A percentile compares a stretch with the other conserved stretches of the same genome.
phyloP scores from a whole-genome alignment of 257 asterid genomes.

The Echium plantagineum region DNA sequence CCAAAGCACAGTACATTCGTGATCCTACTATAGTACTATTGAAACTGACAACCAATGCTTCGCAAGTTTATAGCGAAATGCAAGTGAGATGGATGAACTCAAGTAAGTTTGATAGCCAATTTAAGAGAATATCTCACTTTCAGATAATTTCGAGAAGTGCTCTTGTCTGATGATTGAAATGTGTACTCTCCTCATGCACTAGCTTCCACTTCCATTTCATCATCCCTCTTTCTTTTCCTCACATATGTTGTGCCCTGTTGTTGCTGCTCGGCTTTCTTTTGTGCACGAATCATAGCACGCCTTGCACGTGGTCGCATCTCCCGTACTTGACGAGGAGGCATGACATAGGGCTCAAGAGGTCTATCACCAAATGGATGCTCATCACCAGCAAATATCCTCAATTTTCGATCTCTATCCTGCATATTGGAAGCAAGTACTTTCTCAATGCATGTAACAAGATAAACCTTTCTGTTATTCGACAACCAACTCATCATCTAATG shows the following conservation, averaged over 20 bases:
- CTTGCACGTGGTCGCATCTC: slow-evolving; percentile 87
- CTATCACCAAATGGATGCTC: slow-evolving; percentile 89
- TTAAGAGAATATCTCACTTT: too few relatives aligned
- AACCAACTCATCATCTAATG: too few relatives aligned
- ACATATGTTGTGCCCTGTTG: slow-evolving; percentile 32
- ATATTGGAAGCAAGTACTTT: slow-evolving; percentile 5
- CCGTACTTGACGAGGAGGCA: slow-evolving; percentile 86
- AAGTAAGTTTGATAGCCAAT: too few relatives aligned
- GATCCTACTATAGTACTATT: too few relatives aligned
- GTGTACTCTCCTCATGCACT: slow-evolving; percentile 15
- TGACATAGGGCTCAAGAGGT: slow-evolving; percentile 52
- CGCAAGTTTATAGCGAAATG: too few relatives aligned
- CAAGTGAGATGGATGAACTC: neutral
- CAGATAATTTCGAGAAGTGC: neutral
- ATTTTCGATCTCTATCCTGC: slow-evolving; percentile 80
- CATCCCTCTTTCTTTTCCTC: slow-evolving; percentile 58
- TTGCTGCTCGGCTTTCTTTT: slow-evolving; percentile 78
- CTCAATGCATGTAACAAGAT: neutral
- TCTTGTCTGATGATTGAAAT: neutral
- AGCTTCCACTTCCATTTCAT: slow-evolving; percentile 24
- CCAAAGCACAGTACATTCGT: neutral
- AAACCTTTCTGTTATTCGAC: neutral
- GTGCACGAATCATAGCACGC: slow-evolving; percentile 86
- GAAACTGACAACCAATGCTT: neutral
- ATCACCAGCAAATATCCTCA: slow-evolving; percentile 72